Evolutionary conservation across 495 filamentous ascomycete species (phyloP), one percentile per base, ranked within the genome.

Genomic region (Penicillium diatomitis): DNA sequence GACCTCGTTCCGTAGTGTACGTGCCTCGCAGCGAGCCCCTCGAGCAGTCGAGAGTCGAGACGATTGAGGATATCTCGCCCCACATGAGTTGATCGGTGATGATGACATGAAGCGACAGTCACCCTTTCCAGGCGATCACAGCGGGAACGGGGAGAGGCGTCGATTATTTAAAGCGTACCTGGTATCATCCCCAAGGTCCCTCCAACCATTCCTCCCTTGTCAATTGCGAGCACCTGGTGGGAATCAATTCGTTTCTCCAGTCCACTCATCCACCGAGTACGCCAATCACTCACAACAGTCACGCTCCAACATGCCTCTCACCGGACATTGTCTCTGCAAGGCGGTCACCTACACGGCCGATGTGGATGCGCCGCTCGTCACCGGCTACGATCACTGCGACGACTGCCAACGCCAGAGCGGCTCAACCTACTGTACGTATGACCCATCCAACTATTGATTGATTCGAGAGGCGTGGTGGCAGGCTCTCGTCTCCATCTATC

Each of bases 341-440:
- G 74, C 77, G 52, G 80, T 84, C 67, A 85, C 76, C 48, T 85
- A 82, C 74, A 74, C 66, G 52, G 73, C 70, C 39, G 76, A 78
- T 58, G 60, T 77, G 31, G 77, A 81, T 9, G 54, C 63, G 9
- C 81, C 81, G 37, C 35, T 76, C 46, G 41, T 80, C 51, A 76
- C 75, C 31, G 81, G 71, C 54, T 85, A 85, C 60, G 82, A 85
- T 56, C 82, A 85, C 70, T 85, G 82, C 57, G 82, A 85, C 55
- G 82, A 84, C 62, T 85, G 82, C 72, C 82, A 85, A 61, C 79
- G 82, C 55, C 82, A 85, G 65, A 73, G 69, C 44, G 82, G 82
- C 47, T 83, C 80, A 6, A 82, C 80, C 48, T 85, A 85, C 61
- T 85, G 81, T 85, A 65, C 8, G 57, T 54, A 3, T 8, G 12